A percentile compares a stretch with the other conserved stretches of the same genome.
Evolutionary conservation across 768 basidiomycete species (phyloP).

Genomic region (Amanita subjunquillea): DNA sequence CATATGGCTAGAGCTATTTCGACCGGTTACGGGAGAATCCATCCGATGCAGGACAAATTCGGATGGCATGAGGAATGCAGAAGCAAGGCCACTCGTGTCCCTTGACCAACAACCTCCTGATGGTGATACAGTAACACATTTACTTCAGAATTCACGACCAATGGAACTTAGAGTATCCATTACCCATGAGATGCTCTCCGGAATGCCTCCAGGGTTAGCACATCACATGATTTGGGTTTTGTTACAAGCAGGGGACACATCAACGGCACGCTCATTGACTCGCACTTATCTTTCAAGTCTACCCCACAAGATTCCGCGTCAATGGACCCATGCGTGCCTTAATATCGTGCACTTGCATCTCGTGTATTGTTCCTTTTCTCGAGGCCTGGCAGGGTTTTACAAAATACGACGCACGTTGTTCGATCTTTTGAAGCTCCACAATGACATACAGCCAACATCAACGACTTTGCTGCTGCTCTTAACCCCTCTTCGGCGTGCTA

Average conservation of each 20-base stretch:
- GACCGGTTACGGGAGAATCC: slow-evolving; percentile 25
- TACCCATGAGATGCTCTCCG: slow-evolving; percentile 19
- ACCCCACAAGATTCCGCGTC: slow-evolving; percentile 28
- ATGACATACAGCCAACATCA: slow-evolving; percentile 43
- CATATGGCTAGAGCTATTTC: slow-evolving; percentile 57
- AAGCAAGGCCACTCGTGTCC: not conserved
- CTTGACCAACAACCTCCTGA: not conserved
- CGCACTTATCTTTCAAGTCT: slow-evolving; percentile 38
- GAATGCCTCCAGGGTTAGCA: slow-evolving; percentile 31
- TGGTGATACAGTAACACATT: not conserved
- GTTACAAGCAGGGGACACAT: slow-evolving; percentile 27
- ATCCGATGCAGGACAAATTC: not conserved
- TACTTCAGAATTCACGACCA: slow-evolving; percentile 23
- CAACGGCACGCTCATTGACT: slow-evolving; percentile 34
- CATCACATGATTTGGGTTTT: slow-evolving; percentile 36
- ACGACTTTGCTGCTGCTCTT: slow-evolving; percentile 53
- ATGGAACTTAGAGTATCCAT: slow-evolving; percentile 31
- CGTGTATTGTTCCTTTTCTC: slow-evolving; percentile 18
- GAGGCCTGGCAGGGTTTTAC: slow-evolving; percentile 33
- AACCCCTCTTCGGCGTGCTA: slow-evolving; percentile 34
- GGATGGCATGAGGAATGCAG: not conserved
- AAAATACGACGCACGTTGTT: slow-evolving; percentile 32
- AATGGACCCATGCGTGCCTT: slow-evolving; percentile 27
- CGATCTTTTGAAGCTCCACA: slow-evolving; percentile 34
- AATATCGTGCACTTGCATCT: slow-evolving; percentile 48